Evolutionary conservation across 1,284 basidiomycete genomes (phyloP), one percentile per base, ranked within the genome.

Genomic region (Xerocomus amazonicus): DNA sequence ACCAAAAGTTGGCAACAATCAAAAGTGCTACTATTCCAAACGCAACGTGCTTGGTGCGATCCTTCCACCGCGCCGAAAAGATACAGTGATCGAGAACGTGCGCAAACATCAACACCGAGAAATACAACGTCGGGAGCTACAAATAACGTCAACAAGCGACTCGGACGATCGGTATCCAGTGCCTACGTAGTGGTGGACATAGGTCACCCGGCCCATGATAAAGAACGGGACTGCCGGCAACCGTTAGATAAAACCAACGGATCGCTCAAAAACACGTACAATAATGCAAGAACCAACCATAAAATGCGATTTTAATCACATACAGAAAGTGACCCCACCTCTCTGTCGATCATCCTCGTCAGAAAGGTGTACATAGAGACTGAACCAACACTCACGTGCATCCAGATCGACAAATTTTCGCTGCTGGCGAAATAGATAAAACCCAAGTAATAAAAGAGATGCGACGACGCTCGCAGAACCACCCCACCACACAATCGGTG

Each of bases 261-360:
- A 23, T 23, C 38, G 23, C 13, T n/a, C 14, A 6, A 41, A 3
- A 4, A 12, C 6, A 75, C 84, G 65, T 56, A 93, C 92, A 62
- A 61, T 84, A 98, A 72, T 99, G 96, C 62, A 99, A 77, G 29
- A 80, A 73, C 96, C 96, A 99, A 8, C 97, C 97, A 50, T 90
- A 78, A 63, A 92, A 84, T 1, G 92, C 91, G 35, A 98, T 77
- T 72, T 97, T 97, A 32, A 85, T 83, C 12, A 96, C 92, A 64
- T 97, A 97, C 56, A 96, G 65, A 75, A 94, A 97, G 62, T 97
- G 92, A 42, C 92, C 90, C 92, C 92, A 97, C 70, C 94, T 89
- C 48, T 84, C 86, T 81, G 51, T 42, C 27, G 39, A 40, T 6
- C 19, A 38, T 34, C 34, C 23, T 29, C n/a, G 46, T 66, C 38